Percentiles rank a stretch among this genome's conserved stretches.
phyloP scores from a whole-genome alignment of 2,329 filamentous ascomycete species.

The Aspergillus brasiliensis region DNA sequence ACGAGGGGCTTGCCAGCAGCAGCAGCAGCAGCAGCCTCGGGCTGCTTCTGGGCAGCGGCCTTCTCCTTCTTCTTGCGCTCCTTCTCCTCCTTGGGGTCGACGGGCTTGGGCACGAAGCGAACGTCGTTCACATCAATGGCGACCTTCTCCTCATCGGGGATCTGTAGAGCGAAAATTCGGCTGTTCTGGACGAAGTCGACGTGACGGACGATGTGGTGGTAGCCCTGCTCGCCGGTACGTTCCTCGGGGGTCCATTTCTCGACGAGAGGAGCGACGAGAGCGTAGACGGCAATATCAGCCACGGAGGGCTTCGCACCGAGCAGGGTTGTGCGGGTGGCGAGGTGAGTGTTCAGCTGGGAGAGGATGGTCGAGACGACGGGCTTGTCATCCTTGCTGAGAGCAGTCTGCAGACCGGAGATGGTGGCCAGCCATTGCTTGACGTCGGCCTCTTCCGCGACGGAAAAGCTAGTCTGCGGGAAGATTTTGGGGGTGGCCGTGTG shows the following conservation, averaged over 20 bases:
- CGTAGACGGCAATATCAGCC: slow-evolving; percentile 82
- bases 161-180: slow-evolving; percentile 66
- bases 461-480: slow-evolving; percentile 70
- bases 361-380: slow-evolving; percentile 65
- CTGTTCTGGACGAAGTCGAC: slow-evolving; percentile 96
- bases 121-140: slow-evolving; percentile 77
- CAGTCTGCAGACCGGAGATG: slow-evolving; percentile 67
- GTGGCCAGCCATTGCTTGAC: slow-evolving; percentile 87
- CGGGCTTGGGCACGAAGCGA: slow-evolving; percentile 81
- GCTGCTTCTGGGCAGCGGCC: slow-evolving; percentile 46
- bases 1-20: slow-evolving; percentile 37
- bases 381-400: slow-evolving; percentile 53
- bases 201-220: slow-evolving; percentile 87
- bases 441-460: slow-evolving; percentile 77
- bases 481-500: slow-evolving; percentile 60
- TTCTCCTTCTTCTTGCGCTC: slow-evolving; percentile 97
- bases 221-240: slow-evolving; percentile 84
- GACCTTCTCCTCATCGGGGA: slow-evolving; percentile 74
- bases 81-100: slow-evolving; percentile 93
- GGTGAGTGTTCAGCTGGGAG: slow-evolving; percentile 79
- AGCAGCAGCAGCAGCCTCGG: too few relatives aligned
- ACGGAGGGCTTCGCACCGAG: slow-evolving; percentile 87
- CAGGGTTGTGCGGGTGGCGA: slow-evolving; percentile 84
- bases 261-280: slow-evolving; percentile 73
- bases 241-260: slow-evolving; percentile 80